A percentile compares a stretch with the other conserved stretches of the same genome.
These are phyloP conservation scores for Hypoxylon intermedium DNA, from an alignment of 495 filamentous ascomycete genomes.

Conservation along the genomic window DNA sequence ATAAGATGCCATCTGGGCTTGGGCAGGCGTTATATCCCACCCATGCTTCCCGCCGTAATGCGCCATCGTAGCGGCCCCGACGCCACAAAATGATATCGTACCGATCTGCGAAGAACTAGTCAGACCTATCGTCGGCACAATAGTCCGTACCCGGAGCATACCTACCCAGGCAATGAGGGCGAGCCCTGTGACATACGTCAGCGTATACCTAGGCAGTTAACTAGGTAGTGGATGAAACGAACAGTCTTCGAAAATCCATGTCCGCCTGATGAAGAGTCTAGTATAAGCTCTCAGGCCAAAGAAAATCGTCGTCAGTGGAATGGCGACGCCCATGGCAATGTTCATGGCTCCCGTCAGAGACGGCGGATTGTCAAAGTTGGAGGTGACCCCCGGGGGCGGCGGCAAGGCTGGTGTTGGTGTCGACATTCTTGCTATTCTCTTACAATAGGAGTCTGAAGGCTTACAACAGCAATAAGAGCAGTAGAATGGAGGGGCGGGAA, in stretches of 20 bases:
- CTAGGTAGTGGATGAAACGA: too few relatives aligned
- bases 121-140: too few relatives aligned
- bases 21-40: constrained; percentile 42
- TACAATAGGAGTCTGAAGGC: too few relatives aligned
- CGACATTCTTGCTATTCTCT: too few relatives aligned
- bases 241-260: constrained; percentile 45
- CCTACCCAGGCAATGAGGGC: too few relatives aligned
- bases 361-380: constrained; percentile 19
- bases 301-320: constrained; percentile 40
- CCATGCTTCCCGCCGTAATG: constrained; percentile 44
- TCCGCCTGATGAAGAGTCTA: constrained; percentile 32
- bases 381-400: constrained; percentile 24
- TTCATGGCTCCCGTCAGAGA: constrained; percentile 20
- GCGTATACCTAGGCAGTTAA: not conserved
- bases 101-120: too few relatives aligned
- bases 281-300: constrained; percentile 39
- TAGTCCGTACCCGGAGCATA: too few relatives aligned
- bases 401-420: constrained; percentile 18
- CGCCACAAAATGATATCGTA: constrained; percentile 27
- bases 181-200: too few relatives aligned
- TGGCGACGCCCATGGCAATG: constrained; percentile 33
- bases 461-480: too few relatives aligned
- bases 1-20: constrained; percentile 32
- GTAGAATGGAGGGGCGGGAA: too few relatives aligned
- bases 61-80: constrained; percentile 32